Evolutionary conservation across 2,329 filamentous ascomycete species (phyloP).

Genomic region (Beauveria scarabaeidicola): DNA sequence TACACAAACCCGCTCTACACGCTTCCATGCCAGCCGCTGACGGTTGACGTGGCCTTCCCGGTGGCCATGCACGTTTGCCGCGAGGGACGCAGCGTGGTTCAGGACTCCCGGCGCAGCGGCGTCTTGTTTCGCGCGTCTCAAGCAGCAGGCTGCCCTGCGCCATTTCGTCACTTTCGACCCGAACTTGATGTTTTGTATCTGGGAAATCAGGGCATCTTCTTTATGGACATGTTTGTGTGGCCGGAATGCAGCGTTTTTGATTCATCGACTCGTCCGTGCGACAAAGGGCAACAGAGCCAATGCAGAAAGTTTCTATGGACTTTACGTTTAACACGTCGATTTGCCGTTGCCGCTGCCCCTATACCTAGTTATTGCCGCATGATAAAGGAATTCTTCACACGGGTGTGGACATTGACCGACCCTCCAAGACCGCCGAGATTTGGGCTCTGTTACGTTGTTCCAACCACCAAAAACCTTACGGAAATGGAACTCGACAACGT

Average conservation of each 20-base stretch:
- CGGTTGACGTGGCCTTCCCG: slow-evolving; percentile 4
- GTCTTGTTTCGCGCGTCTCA: neutral
- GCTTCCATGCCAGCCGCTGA: slow-evolving; percentile 1
- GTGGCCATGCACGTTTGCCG: slow-evolving; percentile 5
- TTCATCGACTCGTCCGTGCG: neutral
- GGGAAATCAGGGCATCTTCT: neutral
- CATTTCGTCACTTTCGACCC: neutral
- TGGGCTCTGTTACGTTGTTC: neutral
- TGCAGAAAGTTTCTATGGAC: neutral
- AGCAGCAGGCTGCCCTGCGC: neutral
- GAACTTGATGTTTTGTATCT: neutral
- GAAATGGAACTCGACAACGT: neutral
- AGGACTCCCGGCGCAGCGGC: neutral
- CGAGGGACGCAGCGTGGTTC: neutral
- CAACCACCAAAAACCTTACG: neutral
- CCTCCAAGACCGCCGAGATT: neutral
- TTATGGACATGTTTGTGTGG: neutral
- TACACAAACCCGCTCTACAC: neutral
- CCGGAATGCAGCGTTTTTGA: neutral
- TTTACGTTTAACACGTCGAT: neutral
- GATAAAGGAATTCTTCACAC: neutral
- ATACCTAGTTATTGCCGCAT: neutral
- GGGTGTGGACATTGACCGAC: neutral
- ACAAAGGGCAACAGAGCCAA: neutral
- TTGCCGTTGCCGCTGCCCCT: neutral